Conservation (phyloP, 2,329 filamentous ascomycete genomes). For the Colletotrichum somersetense region DNA sequence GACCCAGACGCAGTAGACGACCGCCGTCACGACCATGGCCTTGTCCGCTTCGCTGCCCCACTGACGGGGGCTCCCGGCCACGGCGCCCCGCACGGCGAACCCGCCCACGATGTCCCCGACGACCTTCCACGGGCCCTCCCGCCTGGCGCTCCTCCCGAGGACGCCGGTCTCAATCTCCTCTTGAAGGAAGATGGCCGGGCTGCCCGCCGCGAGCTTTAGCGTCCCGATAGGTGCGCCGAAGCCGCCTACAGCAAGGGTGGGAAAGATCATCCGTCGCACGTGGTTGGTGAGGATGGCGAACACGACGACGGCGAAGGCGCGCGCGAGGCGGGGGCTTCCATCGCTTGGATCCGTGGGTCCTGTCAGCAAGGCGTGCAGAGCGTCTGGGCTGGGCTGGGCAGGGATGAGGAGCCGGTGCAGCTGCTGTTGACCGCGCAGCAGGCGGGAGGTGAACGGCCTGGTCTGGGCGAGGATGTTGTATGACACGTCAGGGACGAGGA, state of each 20-base stretch:
- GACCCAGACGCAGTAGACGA: conserved; percentile 46
- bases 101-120: conserved; percentile 11
- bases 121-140: neutral
- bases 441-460: neutral
- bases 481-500: neutral
- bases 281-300: conserved; percentile 56
- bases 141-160: neutral
- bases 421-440: neutral
- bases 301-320: conserved; percentile 47
- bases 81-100: conserved; percentile 24
- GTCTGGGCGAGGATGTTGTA: conserved; percentile 12
- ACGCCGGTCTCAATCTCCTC: conserved; percentile 41
- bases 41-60: neutral
- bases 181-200: conserved; percentile 53
- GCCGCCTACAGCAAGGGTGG: conserved; percentile 48
- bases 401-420: neutral
- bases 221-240: conserved; percentile 50
- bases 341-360: conserved; percentile 27
- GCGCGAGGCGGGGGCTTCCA: conserved; percentile 41
- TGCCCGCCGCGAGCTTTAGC: conserved; percentile 52
- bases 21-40: neutral
- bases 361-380: neutral
- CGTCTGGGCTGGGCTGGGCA: neutral
- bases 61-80: neutral
- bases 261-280: conserved; percentile 51